These are phyloP conservation scores for Escovopsis sp. DNA, from an alignment of 2,329 filamentous ascomycete genomes.

Conservation along the genomic window DNA sequence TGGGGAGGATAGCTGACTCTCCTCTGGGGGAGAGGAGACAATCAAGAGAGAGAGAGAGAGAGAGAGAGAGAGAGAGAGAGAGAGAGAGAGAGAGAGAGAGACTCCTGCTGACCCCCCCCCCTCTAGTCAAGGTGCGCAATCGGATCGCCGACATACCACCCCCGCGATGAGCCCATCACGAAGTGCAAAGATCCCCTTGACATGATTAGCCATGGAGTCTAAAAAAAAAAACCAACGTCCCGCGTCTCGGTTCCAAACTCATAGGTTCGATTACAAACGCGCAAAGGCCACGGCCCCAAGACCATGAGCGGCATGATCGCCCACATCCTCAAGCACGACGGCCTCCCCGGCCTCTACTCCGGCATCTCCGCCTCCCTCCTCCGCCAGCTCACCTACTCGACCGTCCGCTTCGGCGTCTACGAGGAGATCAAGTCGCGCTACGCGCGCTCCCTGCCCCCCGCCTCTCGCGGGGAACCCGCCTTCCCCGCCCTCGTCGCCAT, in stretches of 20 bases:
- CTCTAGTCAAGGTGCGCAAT: slow-evolving; percentile 6
- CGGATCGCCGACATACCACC: not conserved
- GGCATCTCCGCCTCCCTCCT: slow-evolving; percentile 86
- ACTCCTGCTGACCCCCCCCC: not conserved
- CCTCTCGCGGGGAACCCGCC: slow-evolving; percentile 38
- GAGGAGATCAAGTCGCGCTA: slow-evolving; percentile 68
- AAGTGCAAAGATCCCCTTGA: not conserved
- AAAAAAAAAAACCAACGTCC: slow-evolving; percentile 1
- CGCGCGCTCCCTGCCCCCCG: slow-evolving; percentile 32
- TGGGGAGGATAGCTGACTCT: no score
- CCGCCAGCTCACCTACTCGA: slow-evolving; percentile 90
- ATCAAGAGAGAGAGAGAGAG: no score
- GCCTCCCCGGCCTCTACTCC: slow-evolving; percentile 68
- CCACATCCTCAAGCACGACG: slow-evolving; percentile 64
- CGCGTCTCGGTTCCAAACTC: no score
- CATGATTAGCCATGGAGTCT: no score
- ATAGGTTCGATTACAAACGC: slow-evolving; percentile 85
- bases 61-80: not conserved
- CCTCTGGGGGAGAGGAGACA: no score
- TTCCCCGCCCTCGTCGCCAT: slow-evolving; percentile 69
- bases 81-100: not conserved
- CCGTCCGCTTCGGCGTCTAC: slow-evolving; percentile 91
- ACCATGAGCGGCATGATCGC: slow-evolving; percentile 76
- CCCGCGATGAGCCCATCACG: not conserved
- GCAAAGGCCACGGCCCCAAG: slow-evolving; percentile 56